A percentile compares a stretch with the other conserved stretches of the same genome.
Evolutionary conservation across 305 asterid genomes (phyloP).

Genomic region (Fraxinus albicans): DNA sequence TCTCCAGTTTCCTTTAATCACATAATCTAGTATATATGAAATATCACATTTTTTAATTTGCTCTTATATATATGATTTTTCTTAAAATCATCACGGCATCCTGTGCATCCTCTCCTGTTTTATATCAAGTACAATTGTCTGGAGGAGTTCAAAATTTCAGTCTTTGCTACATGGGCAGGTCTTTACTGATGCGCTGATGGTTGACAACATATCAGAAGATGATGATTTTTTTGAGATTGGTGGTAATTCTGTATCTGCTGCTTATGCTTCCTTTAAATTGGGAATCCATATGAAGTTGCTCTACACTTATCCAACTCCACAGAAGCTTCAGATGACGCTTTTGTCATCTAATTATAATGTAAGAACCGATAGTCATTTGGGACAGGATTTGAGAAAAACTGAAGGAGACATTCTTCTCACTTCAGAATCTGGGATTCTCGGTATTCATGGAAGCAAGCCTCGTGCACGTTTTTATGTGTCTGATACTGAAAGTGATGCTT

Average conservation of each 20-base stretch:
- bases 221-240: slow-evolving; percentile 86
- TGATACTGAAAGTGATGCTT: slow-evolving; percentile 28
- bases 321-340: slow-evolving; percentile 67
- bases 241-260: slow-evolving; percentile 86
- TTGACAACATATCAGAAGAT: slow-evolving; percentile 54
- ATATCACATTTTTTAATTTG: neutral
- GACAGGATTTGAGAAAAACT: slow-evolving; percentile 30
- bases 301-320: slow-evolving; percentile 69
- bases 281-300: slow-evolving; percentile 84
- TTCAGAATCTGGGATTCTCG: slow-evolving; percentile 26
- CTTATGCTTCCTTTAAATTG: slow-evolving; percentile 69
- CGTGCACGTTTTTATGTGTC: slow-evolving; percentile 21
- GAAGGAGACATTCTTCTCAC: slow-evolving; percentile 24
- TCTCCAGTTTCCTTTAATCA: neutral
- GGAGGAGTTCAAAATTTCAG: neutral
- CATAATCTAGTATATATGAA: neutral
- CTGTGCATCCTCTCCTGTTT: slow-evolving; percentile 1
- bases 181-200: slow-evolving; percentile 70
- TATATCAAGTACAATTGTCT: slow-evolving; percentile 21
- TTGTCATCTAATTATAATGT: slow-evolving; percentile 35
- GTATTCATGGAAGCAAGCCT: slow-evolving; percentile 26
- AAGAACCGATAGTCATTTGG: slow-evolving; percentile 29
- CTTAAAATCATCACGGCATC: neutral
- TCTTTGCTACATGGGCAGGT: slow-evolving; percentile 47
- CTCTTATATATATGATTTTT: neutral